Evolutionary conservation across 495 filamentous ascomycete species (phyloP), one percentile per base, ranked within the genome.

Genomic region (Neurospora sp.): DNA sequence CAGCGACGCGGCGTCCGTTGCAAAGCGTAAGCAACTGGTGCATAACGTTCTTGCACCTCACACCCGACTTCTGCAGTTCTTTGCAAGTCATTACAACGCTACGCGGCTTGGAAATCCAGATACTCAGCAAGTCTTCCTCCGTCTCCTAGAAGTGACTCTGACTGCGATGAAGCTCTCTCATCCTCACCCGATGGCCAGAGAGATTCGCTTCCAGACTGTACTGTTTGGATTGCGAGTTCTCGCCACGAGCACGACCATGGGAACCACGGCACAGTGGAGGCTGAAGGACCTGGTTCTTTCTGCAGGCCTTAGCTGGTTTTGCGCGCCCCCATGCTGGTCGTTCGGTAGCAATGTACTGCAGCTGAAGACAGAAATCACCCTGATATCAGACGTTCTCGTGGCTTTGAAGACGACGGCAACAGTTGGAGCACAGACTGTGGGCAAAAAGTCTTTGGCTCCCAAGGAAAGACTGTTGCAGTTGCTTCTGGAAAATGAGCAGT

Each of bases 311-410:
- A 89, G 87, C 70, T 98, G 96, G 96, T 99, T 98, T 80, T 89
- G 86, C 45, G 87, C 89, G 73, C 83, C 92, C 18, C 93, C 96
- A 41, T 87, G 89, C 74, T 99, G 96, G 96, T 96, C 94, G 3
- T 98, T 96, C 79, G 96, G 96, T 53, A 94, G 95, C 72, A 98
- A 98, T 79, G 86, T 92, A 68, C 84, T 98, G 9, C 96, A 98
- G 78, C 86, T 98, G 39, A 98, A 96, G 81, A 93, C 96, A 0
- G 96, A 99, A 81, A 89, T 92, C 40, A 91, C 89, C 74, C 81
- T 98, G 40, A 87, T 99, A 9, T 85, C 85, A 10, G 95, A 98
- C 81, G 89, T 98, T 44, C 82, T 88, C 38, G 81, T 82, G 65
- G 87, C 89, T 38, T 79, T 99, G 72, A 86, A 81, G 70, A 77